Base-by-base conservation (phyloP, 768 basidiomycete species). In the Tubosaeta sp. region DNA sequence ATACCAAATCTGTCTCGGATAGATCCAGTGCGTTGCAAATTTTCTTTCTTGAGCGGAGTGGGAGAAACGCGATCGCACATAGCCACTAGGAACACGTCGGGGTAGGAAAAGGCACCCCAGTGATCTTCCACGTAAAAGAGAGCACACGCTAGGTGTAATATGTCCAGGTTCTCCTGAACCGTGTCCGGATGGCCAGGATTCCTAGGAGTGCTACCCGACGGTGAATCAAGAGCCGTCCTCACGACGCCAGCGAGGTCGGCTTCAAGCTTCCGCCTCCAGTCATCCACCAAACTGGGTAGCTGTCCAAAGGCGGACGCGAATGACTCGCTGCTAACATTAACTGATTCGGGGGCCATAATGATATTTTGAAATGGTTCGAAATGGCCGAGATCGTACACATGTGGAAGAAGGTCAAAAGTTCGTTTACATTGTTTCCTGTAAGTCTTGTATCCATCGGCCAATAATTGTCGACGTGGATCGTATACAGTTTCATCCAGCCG, bases 231-330 rank as follows among this genome's bases (percentile, higher is more conserved):
- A 43, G 55, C 51, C 9, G 50, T 53, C 12, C 45, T 25, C 10
- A 58, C 27, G 22, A 51, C 6, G 4, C 41, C 41, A 6, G 46
- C 50, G 12, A 61, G 48, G 38, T 61, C 44, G 2, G 34, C 22
- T 2, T 61, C 51, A 1, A 58, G 27, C 25, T 46, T 10, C 41
- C 34, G 26, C 12, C 13, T 54, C 60, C 60, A 61, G 16, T 42
- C 44, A 8, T 12, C 2, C 26, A 50, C 51, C 1, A 60, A 8
- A 4, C 11, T 29, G 13, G 52, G 55, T 5, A 61, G 35, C 14
- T 57, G 50, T 27, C 37, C 19, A 27, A 61, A 61, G 4, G 50
- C 60, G 29, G 37, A 5, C 1, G 53, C 32, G 19, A 55, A 54
- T 8, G 38, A 22, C 27, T 38, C 1, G 5, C 13, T 27, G 8